phyloP scores from a whole-genome alignment of 1,284 basidiomycete genomes.

The Schizopora paradoxa region DNA sequence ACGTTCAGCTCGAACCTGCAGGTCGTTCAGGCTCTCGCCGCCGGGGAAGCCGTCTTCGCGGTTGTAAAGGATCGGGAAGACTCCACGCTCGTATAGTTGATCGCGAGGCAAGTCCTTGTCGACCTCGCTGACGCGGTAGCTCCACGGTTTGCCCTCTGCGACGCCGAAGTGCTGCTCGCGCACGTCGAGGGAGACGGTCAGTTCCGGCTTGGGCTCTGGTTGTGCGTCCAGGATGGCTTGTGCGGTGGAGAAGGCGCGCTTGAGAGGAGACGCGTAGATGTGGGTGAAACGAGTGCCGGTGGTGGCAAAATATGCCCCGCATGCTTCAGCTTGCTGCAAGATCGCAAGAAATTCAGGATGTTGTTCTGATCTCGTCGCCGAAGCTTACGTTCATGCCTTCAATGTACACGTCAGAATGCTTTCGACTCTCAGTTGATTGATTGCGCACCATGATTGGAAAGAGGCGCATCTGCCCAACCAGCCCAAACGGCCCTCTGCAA shows the following conservation, averaged over 20 bases:
- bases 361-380: no score
- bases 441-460: slow-evolving; percentile 74
- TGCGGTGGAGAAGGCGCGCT: slow-evolving; percentile 73
- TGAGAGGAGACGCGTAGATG: slow-evolving; percentile 78
- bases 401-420: slow-evolving; percentile 5
- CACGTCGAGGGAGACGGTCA: slow-evolving; percentile 47
- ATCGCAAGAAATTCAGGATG: background rate
- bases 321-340: slow-evolving; percentile 75
- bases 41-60: slow-evolving; percentile 59
- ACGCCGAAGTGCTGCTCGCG: slow-evolving; percentile 70
- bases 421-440: background rate
- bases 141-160: slow-evolving; percentile 64
- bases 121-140: slow-evolving; percentile 22
- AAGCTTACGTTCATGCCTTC: slow-evolving; percentile 66
- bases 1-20: slow-evolving; percentile 53
- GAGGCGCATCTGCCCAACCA: slow-evolving; percentile 77
- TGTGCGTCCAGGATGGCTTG: slow-evolving; percentile 51
- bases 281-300: slow-evolving; percentile 51
- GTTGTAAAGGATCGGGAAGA: slow-evolving; percentile 44
- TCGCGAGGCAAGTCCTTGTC: slow-evolving; percentile 36
- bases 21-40: slow-evolving; percentile 71
- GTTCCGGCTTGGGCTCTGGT: slow-evolving; percentile 46
- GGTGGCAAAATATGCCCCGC: slow-evolving; percentile 54
- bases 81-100: slow-evolving; percentile 45
- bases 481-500: slow-evolving; percentile 62